A percentile compares a stretch with the other conserved stretches of the same genome.
Evolutionary conservation across 495 filamentous ascomycete genomes (phyloP).

Genomic region (Emericellopsis terricola): DNA sequence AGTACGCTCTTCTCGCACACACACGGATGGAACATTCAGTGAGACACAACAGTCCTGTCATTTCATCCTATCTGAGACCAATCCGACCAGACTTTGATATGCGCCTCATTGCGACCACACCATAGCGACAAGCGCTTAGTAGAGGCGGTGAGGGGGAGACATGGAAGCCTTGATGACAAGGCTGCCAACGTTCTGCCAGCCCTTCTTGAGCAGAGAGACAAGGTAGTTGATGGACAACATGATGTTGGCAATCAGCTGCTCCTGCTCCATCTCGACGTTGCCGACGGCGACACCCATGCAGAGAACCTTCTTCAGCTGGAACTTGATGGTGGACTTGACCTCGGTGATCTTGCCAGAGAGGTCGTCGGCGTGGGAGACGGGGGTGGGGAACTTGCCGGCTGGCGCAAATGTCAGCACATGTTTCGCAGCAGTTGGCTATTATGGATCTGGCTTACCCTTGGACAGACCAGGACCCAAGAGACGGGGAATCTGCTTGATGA

Average conservation of each 20-base stretch:
- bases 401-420: constrained; percentile 7
- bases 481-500: constrained; percentile 99
- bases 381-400: constrained; percentile 99
- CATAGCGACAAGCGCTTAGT: constrained; percentile 37
- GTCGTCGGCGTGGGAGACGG: constrained; percentile 89
- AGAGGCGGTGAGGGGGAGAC: constrained; percentile 90
- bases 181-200: constrained; percentile 99
- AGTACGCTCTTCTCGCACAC: no score
- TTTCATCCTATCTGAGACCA: no score
- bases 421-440: background rate
- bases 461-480: constrained; percentile 95
- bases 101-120: no score
- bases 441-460: constrained; percentile 74
- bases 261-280: constrained; percentile 92
- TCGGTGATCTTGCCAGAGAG: constrained; percentile 86
- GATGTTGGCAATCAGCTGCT: constrained; percentile 91
- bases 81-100: no score
- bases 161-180: constrained; percentile 99
- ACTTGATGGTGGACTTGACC: constrained; percentile 99
- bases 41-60: no score
- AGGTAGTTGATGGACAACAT: constrained; percentile 98
- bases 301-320: constrained; percentile 99
- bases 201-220: constrained; percentile 97
- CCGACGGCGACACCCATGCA: constrained; percentile 98
- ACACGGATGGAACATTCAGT: no score